A percentile compares a stretch with the other conserved stretches of the same genome.
Conservation (phyloP, 1,139 yeast species). For the Pneumocystis murina region DNA sequence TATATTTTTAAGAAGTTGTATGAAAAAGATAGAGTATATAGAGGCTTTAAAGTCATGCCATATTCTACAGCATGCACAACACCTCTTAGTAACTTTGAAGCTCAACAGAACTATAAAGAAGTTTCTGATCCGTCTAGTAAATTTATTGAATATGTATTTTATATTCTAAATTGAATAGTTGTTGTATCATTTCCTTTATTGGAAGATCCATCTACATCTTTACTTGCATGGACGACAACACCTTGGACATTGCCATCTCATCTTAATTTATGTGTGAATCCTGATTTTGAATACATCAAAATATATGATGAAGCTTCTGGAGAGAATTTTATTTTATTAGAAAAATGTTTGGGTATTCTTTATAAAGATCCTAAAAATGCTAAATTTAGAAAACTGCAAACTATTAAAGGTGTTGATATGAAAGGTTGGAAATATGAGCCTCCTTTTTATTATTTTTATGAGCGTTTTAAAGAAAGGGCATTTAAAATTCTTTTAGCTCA, state of each 20-base stretch:
- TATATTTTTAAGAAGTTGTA: slow-evolving; percentile 90
- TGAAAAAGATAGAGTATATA: slow-evolving; percentile 74
- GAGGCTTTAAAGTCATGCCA: slow-evolving; percentile 96
- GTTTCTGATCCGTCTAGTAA: slow-evolving; percentile 59
- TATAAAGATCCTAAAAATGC: slow-evolving; percentile 92
- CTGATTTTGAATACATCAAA: slow-evolving; percentile 80
- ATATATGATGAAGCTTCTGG: slow-evolving; percentile 78
- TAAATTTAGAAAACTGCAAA: slow-evolving; percentile 68
- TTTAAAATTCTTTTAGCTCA: slow-evolving; percentile 69
- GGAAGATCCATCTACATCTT: slow-evolving; percentile 62
- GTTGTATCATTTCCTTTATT: slow-evolving; percentile 76
- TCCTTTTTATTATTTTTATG: slow-evolving; percentile 63
- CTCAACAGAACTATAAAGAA: slow-evolving; percentile 94
- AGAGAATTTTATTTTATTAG: slow-evolving; percentile 66
- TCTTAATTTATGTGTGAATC: slow-evolving; percentile 80
- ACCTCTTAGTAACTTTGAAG: slow-evolving; percentile 92
- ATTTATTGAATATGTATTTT: background rate
- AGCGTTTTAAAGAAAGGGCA: slow-evolving; percentile 57
- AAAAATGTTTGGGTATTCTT: slow-evolving; percentile 60
- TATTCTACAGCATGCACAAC: slow-evolving; percentile 95
- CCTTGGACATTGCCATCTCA: slow-evolving; percentile 99
- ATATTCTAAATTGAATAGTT: slow-evolving; percentile 36
- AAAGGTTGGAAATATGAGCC: slow-evolving; percentile 73
- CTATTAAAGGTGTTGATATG: slow-evolving; percentile 61
- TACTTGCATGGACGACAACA: slow-evolving; percentile 98